A percentile compares a stretch with the other conserved stretches of the same genome.
Evolutionary conservation across 2,329 filamentous ascomycete genomes (phyloP).

Genomic region (Cordyceps cateniannulata): DNA sequence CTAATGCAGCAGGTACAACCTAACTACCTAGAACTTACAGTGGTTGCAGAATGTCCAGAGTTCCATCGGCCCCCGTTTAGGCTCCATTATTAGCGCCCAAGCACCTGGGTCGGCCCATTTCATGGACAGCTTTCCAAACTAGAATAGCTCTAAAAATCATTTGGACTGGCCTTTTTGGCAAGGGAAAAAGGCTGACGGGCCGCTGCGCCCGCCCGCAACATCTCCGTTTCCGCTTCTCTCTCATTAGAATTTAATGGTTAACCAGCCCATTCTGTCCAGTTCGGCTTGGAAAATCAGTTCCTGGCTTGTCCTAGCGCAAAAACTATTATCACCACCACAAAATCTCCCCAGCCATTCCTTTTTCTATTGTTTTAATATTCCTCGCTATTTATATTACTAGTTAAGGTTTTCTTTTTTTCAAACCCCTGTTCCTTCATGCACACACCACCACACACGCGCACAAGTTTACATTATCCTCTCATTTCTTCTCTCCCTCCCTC

Average conservation of each 20-base stretch:
- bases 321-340: background rate
- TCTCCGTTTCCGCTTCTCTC: no score
- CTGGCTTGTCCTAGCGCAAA: background rate
- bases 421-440: background rate
- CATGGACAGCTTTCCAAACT: background rate
- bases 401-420: background rate
- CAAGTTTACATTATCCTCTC: background rate
- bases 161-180: background rate
- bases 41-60: background rate
- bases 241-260: no score
- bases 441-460: background rate
- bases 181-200: background rate
- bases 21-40: background rate
- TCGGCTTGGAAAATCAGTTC: background rate
- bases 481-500: background rate
- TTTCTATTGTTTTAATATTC: background rate
- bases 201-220: background rate
- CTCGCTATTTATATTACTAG: background rate
- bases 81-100: background rate
- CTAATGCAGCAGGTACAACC: background rate
- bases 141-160: no score
- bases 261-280: background rate
- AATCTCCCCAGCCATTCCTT: constrained; percentile 1
- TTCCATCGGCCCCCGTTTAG: background rate
- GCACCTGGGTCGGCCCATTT: background rate